Evolutionary conservation across 2,329 filamentous ascomycete species (phyloP).

Genomic region (Cytospora piceicola): DNA sequence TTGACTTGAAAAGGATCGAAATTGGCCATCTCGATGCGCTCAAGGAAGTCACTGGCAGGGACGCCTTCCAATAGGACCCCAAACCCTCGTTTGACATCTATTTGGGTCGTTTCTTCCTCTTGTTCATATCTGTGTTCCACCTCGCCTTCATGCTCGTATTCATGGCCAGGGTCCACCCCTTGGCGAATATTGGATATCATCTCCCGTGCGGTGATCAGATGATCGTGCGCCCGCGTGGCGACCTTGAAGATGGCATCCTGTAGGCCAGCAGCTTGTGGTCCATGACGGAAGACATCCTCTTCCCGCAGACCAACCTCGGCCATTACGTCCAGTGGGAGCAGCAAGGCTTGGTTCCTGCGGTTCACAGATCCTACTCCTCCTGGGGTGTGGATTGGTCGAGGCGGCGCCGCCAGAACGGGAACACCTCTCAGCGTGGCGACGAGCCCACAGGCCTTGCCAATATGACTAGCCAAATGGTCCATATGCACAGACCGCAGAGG

Average conservation of each 20-base stretch:
- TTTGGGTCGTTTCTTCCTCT: slow-evolving; percentile 43
- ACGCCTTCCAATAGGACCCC: slow-evolving; percentile 81
- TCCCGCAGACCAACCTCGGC: slow-evolving; percentile 78
- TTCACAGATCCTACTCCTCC: slow-evolving; percentile 43
- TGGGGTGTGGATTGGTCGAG: slow-evolving; percentile 53
- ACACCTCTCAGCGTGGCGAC: slow-evolving; percentile 83
- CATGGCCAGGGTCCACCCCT: slow-evolving; percentile 77
- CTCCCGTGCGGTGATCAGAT: slow-evolving; percentile 89
- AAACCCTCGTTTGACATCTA: slow-evolving; percentile 65
- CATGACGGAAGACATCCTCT: slow-evolving; percentile 85
- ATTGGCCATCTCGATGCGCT: slow-evolving; percentile 75
- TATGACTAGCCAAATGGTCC: slow-evolving; percentile 92
- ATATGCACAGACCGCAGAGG: slow-evolving; percentile 81
- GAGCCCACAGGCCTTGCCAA: slow-evolving; percentile 93
- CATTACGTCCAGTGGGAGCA: slow-evolving; percentile 89
- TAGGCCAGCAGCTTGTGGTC: slow-evolving; percentile 76
- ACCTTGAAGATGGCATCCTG: slow-evolving; percentile 90
- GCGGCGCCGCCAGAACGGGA: slow-evolving; percentile 82
- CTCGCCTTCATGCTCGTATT: slow-evolving; percentile 85
- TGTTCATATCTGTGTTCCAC: slow-evolving; percentile 62
- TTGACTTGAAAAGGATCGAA: slow-evolving; percentile 79
- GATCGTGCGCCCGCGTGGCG: slow-evolving; percentile 92
- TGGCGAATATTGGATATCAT: slow-evolving; percentile 82
- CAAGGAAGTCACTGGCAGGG: slow-evolving; percentile 76
- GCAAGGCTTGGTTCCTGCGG: slow-evolving; percentile 57